Evolutionary conservation across 2,329 filamentous ascomycete genomes (phyloP), one percentile per base, ranked within the genome.

Genomic region (Nemania serpens): DNA sequence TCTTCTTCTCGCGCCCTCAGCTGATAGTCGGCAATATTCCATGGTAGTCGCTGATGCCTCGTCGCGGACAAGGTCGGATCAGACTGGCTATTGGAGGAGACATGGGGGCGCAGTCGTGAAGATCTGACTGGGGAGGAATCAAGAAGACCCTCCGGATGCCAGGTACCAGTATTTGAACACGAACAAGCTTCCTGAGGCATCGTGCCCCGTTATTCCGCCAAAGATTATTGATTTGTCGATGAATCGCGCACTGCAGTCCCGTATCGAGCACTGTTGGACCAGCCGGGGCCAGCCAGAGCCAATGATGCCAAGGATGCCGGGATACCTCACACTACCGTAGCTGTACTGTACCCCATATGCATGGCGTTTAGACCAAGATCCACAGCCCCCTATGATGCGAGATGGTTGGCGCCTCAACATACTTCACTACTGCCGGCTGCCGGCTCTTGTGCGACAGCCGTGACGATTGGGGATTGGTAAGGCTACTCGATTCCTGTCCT

Each of bases 31-130:
- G 33, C 58, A 53, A 52, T 36, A 51, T 50, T 54, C 34, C 36
- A 55, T 58, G 29, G 20, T 17, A 51, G 10, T 45, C 37, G 39
- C 55, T 55, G 22, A 56, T 56, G 41, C 37, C 33, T 43, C 45
- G 45, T 36, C 39, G 46, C 22, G 37, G 34, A 51, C 29, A 20
- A 52, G 43, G 45, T 22, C 37, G 11, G 51, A 33, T 34, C 29
- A 45, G 49, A 11, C 11, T 39, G 43, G 37, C 50, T 48, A 65
- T 62, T 65, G 62, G 62, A 42, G 56, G 41, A 36, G 20, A 39
- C 43, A 54, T 45, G 53, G 62, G 41, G 62, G 62, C 62, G 62
- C 62, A 65, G 62, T 29, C 59, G 20, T 42, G 61, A 59, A 57
- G 56, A 64, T 62, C 58, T 61, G 43, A 55, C 50, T 49, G 58